These are phyloP conservation scores for Apiotrichum gamsii DNA, from an alignment of 1,284 basidiomycete genomes.

Conservation along the genomic window DNA sequence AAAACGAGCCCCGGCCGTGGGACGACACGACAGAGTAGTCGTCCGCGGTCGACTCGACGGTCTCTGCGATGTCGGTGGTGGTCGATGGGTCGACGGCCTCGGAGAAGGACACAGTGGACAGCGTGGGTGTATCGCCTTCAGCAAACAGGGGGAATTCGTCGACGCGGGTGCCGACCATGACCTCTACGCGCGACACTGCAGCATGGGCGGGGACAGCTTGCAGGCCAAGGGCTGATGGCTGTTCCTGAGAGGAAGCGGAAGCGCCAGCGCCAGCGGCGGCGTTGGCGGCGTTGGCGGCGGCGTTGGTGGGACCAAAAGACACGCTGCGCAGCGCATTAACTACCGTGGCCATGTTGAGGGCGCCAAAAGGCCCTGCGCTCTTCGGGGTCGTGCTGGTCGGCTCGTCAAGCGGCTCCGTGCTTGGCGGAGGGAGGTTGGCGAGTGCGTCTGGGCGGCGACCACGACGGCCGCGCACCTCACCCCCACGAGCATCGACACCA, in stretches of 20 bases:
- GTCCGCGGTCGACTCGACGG: constrained; percentile 31
- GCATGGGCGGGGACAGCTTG: constrained; percentile 26
- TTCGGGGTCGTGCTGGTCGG: constrained; percentile 7
- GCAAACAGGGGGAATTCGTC: constrained; percentile 8
- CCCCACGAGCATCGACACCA: constrained; percentile 25
- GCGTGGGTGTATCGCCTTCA: constrained; percentile 35
- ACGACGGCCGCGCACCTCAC: constrained; percentile 2
- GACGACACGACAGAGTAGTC: constrained; percentile 26
- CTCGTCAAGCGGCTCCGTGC: constrained; percentile 16
- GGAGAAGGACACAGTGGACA: constrained; percentile 41
- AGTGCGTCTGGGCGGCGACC: constrained; percentile 8
- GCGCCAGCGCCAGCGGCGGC: not conserved
- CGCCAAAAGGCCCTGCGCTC: constrained; percentile 23
- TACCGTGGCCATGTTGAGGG: constrained; percentile 21
- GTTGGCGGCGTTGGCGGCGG: not conserved
- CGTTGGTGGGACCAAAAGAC: not conserved
- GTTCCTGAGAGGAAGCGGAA: not conserved
- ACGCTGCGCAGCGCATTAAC: constrained; percentile 34
- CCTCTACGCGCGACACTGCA: constrained; percentile 30
- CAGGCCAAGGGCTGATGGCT: constrained; percentile 17
- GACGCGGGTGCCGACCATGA: constrained; percentile 24
- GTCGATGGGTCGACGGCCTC: constrained; percentile 35
- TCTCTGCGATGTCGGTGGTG: constrained; percentile 23
- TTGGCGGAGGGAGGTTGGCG: constrained; percentile 8
- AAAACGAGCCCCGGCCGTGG: constrained; percentile 7